phyloP scores from a whole-genome alignment of 139 green algal genomes.

The Yamagishiella unicocca region DNA sequence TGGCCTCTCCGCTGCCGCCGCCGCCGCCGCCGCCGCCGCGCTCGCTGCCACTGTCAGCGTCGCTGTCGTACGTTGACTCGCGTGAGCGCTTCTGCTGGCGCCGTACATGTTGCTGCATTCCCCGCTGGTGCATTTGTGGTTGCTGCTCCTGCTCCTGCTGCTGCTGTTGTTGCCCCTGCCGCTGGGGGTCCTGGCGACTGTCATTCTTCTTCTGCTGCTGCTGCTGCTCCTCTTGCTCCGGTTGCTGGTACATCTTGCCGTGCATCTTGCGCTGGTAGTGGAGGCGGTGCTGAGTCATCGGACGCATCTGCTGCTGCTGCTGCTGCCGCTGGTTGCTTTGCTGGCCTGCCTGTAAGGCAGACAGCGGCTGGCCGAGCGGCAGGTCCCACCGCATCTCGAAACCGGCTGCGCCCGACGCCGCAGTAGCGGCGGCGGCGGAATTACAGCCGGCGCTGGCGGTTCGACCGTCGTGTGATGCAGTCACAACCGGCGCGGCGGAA shows the following conservation, averaged over 20 bases:
- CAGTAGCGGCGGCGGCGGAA: too few relatives aligned
- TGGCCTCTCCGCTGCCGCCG: not conserved
- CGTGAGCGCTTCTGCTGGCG: not conserved
- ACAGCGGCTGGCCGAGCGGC: not conserved
- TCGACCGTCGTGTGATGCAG: too few relatives aligned
- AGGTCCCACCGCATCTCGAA: too few relatives aligned
- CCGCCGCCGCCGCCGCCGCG: not conserved
- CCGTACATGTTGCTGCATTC: not conserved
- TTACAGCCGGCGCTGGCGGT: too few relatives aligned
- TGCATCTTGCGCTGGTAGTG: slow-evolving; percentile 9
- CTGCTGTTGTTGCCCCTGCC: not conserved
- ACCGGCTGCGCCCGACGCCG: too few relatives aligned
- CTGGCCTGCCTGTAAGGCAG: not conserved
- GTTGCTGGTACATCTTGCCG: not conserved
- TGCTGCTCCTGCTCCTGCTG: not conserved
- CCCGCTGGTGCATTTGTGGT: not conserved
- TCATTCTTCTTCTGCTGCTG: not conserved
- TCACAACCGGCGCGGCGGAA: too few relatives aligned
- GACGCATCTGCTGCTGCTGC: not conserved
- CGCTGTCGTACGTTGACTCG: not conserved
- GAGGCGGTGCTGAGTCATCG: not conserved
- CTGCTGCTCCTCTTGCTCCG: not conserved
- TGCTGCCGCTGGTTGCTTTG: too few relatives aligned
- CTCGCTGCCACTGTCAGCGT: not conserved
- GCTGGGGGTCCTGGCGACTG: too few relatives aligned